Evolutionary conservation across 345 rosid genomes (phyloP).

Genomic region (Sisymbrium altissimum): DNA sequence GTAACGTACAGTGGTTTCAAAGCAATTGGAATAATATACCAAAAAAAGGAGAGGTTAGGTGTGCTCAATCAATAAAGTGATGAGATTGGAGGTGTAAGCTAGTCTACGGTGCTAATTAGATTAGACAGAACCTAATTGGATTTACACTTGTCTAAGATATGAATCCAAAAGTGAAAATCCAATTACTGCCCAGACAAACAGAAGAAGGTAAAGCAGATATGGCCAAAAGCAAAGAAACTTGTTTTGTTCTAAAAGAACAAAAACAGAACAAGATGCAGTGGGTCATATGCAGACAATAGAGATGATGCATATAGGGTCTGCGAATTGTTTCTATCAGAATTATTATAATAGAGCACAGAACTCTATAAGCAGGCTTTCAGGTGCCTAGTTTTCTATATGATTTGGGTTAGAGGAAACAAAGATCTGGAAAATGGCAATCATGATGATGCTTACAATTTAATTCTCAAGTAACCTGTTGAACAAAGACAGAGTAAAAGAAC

Average conservation of each 20-base stretch:
- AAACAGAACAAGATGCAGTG: constrained; percentile 8
- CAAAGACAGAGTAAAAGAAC: constrained; percentile 18
- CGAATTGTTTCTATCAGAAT: neutral
- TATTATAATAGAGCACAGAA: constrained; percentile 11
- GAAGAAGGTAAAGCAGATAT: constrained; percentile 13
- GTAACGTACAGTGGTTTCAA: neutral
- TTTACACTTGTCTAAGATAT: constrained; percentile 24
- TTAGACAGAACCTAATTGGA: constrained; percentile 20
- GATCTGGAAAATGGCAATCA: neutral
- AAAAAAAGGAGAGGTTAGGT: constrained; percentile 33
- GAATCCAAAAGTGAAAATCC: constrained; percentile 30
- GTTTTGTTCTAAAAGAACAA: constrained; percentile 20
- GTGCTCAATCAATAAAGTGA: constrained; percentile 38
- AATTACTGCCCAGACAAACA: constrained; percentile 21
- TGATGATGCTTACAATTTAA: neutral
- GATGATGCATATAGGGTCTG: constrained; percentile 9
- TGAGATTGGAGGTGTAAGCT: constrained; percentile 37
- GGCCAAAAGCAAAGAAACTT: constrained; percentile 22
- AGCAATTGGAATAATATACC: neutral
- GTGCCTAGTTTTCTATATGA: constrained; percentile 6
- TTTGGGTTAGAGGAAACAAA: neutral
- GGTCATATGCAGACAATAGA: constrained; percentile 18
- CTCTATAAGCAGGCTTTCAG: neutral
- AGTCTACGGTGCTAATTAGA: constrained; percentile 29
- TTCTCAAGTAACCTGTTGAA: neutral